Conservation (phyloP, 305 asterid genomes). For the Solanum hybrid region DNA sequence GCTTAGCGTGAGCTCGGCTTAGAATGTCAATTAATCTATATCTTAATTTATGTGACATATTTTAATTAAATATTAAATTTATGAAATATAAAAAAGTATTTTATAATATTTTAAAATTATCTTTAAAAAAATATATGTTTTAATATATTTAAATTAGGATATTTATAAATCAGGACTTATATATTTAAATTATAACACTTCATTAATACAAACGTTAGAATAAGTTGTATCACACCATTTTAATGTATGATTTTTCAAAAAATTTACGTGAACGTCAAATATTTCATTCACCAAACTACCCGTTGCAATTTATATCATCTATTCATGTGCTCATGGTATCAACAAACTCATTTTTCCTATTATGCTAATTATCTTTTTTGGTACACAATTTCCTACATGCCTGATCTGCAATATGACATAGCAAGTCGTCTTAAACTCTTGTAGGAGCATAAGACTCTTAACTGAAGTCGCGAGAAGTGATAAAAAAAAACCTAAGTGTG, state of each 20-base stretch:
- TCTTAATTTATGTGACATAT: accelerated
- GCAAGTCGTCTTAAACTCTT: no score
- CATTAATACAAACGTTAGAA: neutral
- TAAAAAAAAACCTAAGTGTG: no score
- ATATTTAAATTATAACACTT: neutral
- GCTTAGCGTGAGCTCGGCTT: neutral
- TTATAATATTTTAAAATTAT: accelerated
- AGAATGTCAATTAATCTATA: accelerated
- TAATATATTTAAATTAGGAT: neutral
- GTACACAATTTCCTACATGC: neutral
- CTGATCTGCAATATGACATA: no score
- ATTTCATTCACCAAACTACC: neutral
- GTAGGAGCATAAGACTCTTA: no score
- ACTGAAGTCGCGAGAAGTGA: neutral
- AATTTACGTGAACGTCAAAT: neutral
- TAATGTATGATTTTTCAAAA: accelerated
- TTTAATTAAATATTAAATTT: accelerated
- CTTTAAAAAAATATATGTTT: accelerated
- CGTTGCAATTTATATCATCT: neutral
- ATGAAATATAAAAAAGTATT: neutral
- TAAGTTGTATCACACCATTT: neutral
- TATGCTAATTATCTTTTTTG: neutral
- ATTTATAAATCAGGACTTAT: neutral
- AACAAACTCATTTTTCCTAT: neutral
- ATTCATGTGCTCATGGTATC: neutral